Evolutionary conservation across 2,329 filamentous ascomycete genomes (phyloP).

Genomic region (Cladophialophora immunda): DNA sequence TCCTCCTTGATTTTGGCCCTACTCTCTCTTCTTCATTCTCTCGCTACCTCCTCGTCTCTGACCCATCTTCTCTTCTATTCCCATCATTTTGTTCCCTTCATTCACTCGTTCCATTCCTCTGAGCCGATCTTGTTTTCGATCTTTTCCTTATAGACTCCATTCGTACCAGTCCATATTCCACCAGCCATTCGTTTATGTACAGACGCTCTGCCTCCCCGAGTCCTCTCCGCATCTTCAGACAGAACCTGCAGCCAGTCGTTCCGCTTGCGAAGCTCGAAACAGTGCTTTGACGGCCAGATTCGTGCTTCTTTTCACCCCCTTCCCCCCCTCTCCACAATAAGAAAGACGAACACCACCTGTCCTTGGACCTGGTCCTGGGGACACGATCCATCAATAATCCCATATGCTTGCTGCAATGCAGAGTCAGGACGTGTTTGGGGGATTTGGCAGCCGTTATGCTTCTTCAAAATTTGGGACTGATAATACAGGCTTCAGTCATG

Average conservation of each 20-base stretch:
- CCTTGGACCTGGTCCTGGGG: slow-evolving; percentile 35
- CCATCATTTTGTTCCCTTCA: slow-evolving; percentile 39
- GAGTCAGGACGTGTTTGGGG: slow-evolving; percentile 71
- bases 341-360: slow-evolving; percentile 22
- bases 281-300: slow-evolving; percentile 6
- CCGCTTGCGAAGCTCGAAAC: slow-evolving; percentile 4
- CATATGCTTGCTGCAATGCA: slow-evolving; percentile 75
- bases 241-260: slow-evolving; percentile 15
- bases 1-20: slow-evolving; percentile 28
- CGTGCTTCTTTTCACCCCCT: slow-evolving; percentile 2
- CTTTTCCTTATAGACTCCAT: slow-evolving; percentile 39
- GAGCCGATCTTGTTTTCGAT: slow-evolving; percentile 36
- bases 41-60: slow-evolving; percentile 37
- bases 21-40: slow-evolving; percentile 28
- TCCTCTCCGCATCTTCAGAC: slow-evolving; percentile 11
- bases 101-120: slow-evolving; percentile 35
- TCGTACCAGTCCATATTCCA: slow-evolving; percentile 45
- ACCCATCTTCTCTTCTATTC: slow-evolving; percentile 40
- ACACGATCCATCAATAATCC: slow-evolving; percentile 30
- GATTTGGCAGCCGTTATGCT: slow-evolving; percentile 36
- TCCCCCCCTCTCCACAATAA: background rate
- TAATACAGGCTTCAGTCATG: slow-evolving; percentile 91
- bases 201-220: slow-evolving; percentile 10
- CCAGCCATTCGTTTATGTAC: slow-evolving; percentile 29
- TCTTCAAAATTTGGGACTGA: slow-evolving; percentile 70